Evolutionary conservation across 176 grass and related monocot genomes (phyloP), one percentile per base, ranked within the genome.

Genomic region (Raddia guianensis): DNA sequence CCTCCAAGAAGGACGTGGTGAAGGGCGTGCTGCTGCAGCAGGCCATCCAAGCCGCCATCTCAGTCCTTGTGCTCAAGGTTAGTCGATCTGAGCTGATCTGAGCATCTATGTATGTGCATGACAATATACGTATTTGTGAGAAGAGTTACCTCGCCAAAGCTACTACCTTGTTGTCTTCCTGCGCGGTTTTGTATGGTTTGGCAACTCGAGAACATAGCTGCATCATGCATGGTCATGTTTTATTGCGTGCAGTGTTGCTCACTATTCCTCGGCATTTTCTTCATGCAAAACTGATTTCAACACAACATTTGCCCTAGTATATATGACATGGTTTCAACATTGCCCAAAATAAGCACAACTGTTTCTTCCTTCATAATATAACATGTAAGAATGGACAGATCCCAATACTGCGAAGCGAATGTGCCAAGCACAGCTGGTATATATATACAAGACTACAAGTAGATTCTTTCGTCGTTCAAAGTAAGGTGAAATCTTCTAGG

Each of bases 21-120:
- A 82, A 59, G 48, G 85, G 79, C 44, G 91, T 97, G 66, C 94
- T 97, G 50, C 83, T 97, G 73, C 94, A 91, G 78, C 94, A 97
- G 68, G 87, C 54, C 19, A 86, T 97, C 81, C 91, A 91, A 66
- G 87, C 58, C n/a, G 72, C 89, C 73, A 76, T 94, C 66, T 67
- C 89, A 1, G 9, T 94, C 1, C 60, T 68, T 0, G 58, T 91
- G 33, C 69, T 84, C 73, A 91, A 94, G 89, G 89, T 94, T 14
- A 52, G 52, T 37, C 3, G 37, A 40, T 2, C 37, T 40, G n/a
- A n/a, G n/a, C n/a, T n/a, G n/a, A n/a, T n/a, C 66, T 42, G 9
- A 63, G 13, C 32, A 51, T 51, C 3, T 51, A 13, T 47, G 57
- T 56, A 16, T 6, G 49, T 19, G 11, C 37, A n/a, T n/a, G n/a